Evolutionary conservation across 805 yeast species (phyloP).

Genomic region (Blastobotrys attinorum): DNA sequence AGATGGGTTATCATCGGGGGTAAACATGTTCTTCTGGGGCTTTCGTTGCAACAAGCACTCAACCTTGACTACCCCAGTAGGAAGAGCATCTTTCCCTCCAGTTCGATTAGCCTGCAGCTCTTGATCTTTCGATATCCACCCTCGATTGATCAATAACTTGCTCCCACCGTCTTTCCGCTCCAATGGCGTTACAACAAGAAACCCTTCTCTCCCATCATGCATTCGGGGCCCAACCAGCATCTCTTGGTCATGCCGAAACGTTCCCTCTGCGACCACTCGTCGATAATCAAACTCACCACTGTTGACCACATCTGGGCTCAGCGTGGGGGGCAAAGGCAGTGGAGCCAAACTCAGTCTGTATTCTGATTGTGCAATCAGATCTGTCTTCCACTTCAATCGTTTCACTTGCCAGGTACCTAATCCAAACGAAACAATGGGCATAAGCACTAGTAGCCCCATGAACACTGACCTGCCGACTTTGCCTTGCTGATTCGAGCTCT

Average conservation of each 20-base stretch:
- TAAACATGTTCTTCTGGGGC: conserved; percentile 55
- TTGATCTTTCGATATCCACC: conserved; percentile 81
- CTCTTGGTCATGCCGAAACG: conserved; percentile 76
- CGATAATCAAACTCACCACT: conserved; percentile 66
- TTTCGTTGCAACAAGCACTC: conserved; percentile 68
- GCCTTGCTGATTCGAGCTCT: conserved; percentile 6
- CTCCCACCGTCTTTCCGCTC: conserved; percentile 69
- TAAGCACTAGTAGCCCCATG: conserved; percentile 44
- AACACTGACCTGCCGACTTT: conserved; percentile 20
- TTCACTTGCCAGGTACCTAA: conserved; percentile 91
- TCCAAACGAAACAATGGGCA: conserved; percentile 81
- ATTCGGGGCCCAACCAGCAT: conserved; percentile 88
- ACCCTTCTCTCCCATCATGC: conserved; percentile 66
- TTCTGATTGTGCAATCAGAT: conserved; percentile 74
- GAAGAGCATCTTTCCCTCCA: conserved; percentile 57
- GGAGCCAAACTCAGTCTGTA: conserved; percentile 70
- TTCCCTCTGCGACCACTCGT: conserved; percentile 67
- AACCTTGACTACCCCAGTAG: conserved; percentile 62
- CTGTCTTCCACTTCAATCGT: conserved; percentile 81
- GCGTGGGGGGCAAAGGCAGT: conserved; percentile 50
- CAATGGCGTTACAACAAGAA: conserved; percentile 73
- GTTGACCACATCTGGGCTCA: conserved; percentile 53
- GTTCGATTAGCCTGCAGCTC: conserved; percentile 20
- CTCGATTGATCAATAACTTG: conserved; percentile 77
- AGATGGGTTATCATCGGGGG: conserved; percentile 62